Conservation (phyloP, 768 basidiomycete genomes). For the Termitomyces sp. region DNA sequence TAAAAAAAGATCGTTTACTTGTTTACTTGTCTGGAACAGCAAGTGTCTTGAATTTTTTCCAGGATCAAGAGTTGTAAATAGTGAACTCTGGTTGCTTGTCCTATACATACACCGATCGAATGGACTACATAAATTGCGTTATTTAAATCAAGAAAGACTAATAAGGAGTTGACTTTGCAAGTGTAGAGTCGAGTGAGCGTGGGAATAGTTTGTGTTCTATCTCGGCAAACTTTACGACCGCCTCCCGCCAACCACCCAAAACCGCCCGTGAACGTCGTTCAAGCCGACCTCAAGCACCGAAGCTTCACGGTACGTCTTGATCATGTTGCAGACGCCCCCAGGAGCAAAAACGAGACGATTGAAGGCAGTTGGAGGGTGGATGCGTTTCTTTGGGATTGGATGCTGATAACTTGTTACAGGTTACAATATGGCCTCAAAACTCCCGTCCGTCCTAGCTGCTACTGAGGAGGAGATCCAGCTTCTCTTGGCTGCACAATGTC, state of each 20-base stretch:
- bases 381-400: slow-evolving; percentile 30
- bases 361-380: slow-evolving; percentile 37
- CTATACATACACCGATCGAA: too few relatives aligned
- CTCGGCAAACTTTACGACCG: slow-evolving; percentile 29
- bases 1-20: too few relatives aligned
- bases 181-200: slow-evolving; percentile 23
- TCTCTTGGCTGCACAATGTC: slow-evolving; percentile 91
- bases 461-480: slow-evolving; percentile 98
- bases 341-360: slow-evolving; percentile 30
- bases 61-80: not conserved
- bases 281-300: slow-evolving; percentile 38
- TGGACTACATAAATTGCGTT: too few relatives aligned
- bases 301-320: slow-evolving; percentile 43
- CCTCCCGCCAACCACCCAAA: slow-evolving; percentile 32
- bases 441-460: slow-evolving; percentile 88
- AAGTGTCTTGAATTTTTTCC: too few relatives aligned
- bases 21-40: too few relatives aligned
- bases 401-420: slow-evolving; percentile 31
- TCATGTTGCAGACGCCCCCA: slow-evolving; percentile 11
- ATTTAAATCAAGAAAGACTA: too few relatives aligned
- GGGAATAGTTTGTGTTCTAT: slow-evolving; percentile 27
- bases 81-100: too few relatives aligned
- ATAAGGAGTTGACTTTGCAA: not conserved
- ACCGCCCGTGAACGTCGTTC: slow-evolving; percentile 43
- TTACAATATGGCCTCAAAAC: slow-evolving; percentile 73